phyloP scores from a whole-genome alignment of 768 basidiomycete genomes.

The Lentinus tigrinus region DNA sequence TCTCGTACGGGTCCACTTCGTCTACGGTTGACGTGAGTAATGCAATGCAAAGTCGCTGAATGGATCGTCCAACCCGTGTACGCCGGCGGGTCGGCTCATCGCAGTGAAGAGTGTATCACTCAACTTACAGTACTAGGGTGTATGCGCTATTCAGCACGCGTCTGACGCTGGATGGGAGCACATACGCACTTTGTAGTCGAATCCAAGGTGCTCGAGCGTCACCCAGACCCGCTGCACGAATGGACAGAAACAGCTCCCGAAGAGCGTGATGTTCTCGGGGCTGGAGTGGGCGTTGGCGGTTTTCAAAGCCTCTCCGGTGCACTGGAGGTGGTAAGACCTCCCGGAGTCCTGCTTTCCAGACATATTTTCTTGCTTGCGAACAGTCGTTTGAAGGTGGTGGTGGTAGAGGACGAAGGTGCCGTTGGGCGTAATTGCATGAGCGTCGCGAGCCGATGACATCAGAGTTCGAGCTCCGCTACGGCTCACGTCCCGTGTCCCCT shows the following conservation, averaged over 20 bases:
- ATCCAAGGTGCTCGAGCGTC: slow-evolving; percentile 63
- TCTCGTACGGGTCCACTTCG: slow-evolving; percentile 83
- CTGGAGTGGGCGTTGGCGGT: slow-evolving; percentile 51
- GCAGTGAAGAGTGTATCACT: background rate
- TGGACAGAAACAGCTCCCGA: slow-evolving; percentile 74
- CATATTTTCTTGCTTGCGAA: slow-evolving; percentile 12
- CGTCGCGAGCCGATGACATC: background rate
- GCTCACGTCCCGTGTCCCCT: too few species aligned
- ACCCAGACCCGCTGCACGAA: slow-evolving; percentile 85
- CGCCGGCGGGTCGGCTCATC: too few species aligned
- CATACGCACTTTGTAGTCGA: slow-evolving; percentile 63
- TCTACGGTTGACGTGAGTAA: slow-evolving; percentile 37
- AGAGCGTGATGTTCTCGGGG: slow-evolving; percentile 60
- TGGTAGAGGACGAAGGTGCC: background rate
- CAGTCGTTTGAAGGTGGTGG: background rate
- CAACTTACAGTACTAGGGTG: slow-evolving; percentile 39
- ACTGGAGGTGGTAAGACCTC: slow-evolving; percentile 39
- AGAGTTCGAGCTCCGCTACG: background rate
- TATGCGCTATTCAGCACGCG: background rate
- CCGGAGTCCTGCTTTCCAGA: slow-evolving; percentile 34
- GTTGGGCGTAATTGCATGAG: background rate
- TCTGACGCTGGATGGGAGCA: background rate
- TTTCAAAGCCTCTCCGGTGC: slow-evolving; percentile 51
- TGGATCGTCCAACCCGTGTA: background rate
- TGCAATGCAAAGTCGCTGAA: background rate